phyloP scores from a whole-genome alignment of 139 green algal genomes.

The Chlamydomonas urium region DNA sequence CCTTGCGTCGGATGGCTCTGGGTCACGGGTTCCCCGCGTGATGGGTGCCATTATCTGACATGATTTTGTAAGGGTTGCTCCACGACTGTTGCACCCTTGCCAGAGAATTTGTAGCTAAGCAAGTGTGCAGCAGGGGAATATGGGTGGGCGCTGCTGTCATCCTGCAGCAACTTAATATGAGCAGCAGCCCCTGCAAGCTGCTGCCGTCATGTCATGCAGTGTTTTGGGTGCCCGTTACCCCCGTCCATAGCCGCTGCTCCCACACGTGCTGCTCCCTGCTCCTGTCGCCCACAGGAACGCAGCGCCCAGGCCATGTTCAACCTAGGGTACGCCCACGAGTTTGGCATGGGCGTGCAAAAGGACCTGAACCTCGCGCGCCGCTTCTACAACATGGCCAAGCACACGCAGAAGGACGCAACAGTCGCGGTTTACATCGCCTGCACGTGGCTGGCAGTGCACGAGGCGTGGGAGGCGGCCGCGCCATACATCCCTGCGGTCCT shows the following conservation, averaged over 20 bases:
- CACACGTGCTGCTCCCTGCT: background rate
- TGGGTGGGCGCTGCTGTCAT: too few species aligned
- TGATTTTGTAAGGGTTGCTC: too few species aligned
- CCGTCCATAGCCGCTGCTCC: background rate
- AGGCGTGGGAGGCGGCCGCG: slow-evolving; percentile 20
- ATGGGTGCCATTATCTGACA: too few species aligned
- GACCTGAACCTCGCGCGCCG: slow-evolving; percentile 51
- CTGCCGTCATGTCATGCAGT: background rate
- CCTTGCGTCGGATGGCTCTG: too few species aligned
- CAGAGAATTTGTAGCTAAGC: too few species aligned
- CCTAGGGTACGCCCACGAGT: slow-evolving; percentile 90
- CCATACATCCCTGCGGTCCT: slow-evolving; percentile 14
- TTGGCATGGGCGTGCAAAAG: slow-evolving; percentile 72
- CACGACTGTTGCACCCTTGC: too few species aligned
- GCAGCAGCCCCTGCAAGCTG: background rate
- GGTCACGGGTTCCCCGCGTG: too few species aligned
- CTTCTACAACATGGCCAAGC: slow-evolving; percentile 60
- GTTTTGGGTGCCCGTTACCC: background rate
- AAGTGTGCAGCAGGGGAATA: too few species aligned
- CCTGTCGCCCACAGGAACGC: slow-evolving; percentile 24
- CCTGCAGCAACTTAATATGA: background rate
- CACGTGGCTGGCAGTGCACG: slow-evolving; percentile 43
- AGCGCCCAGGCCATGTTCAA: slow-evolving; percentile 88
- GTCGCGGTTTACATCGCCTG: slow-evolving; percentile 37
- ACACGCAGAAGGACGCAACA: slow-evolving; percentile 36